Percentiles rank a stretch among this genome's conserved stretches.
phyloP scores from a whole-genome alignment of 768 basidiomycete genomes.

The Jaapia argillacea region DNA sequence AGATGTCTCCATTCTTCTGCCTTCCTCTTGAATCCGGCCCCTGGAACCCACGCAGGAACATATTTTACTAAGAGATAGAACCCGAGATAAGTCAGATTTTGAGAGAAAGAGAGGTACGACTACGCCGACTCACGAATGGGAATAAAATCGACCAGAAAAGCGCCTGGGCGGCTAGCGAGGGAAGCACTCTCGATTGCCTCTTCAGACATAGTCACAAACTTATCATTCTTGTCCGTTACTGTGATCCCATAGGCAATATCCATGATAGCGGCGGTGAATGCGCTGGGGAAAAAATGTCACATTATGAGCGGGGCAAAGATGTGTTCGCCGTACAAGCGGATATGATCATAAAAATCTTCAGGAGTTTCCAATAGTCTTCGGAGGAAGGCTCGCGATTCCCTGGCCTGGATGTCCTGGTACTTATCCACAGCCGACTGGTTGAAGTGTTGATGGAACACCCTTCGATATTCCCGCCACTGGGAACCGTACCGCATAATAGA shows the following conservation, averaged over 20 bases:
- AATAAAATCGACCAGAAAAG: not conserved
- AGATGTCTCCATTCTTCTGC: not conserved
- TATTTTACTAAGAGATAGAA: constrained; percentile 5
- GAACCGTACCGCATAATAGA: not conserved
- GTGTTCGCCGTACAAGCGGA: not conserved
- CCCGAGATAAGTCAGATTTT: not conserved
- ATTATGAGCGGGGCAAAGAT: not conserved
- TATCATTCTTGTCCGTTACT: not conserved
- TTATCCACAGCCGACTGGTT: constrained; percentile 3
- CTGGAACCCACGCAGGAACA: constrained; percentile 9
- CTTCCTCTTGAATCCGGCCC: constrained; percentile 7
- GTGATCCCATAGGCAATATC: not conserved
- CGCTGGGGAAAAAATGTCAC: not conserved
- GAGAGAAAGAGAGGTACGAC: too few relatives aligned
- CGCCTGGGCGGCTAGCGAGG: not conserved
- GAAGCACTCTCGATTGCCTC: not conserved
- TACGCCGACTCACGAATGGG: not conserved
- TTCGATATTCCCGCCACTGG: constrained; percentile 9
- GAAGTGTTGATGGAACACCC: constrained; percentile 9
- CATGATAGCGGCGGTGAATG: not conserved
- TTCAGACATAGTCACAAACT: not conserved
- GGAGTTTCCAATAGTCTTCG: constrained; percentile 1
- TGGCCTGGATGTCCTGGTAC: constrained; percentile 4
- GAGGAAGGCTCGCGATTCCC: constrained; percentile 2
- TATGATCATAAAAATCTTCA: constrained; percentile 2